Base-by-base conservation (phyloP, 192 early-diverging fungal species). In the Haplosporangium gracile region DNA sequence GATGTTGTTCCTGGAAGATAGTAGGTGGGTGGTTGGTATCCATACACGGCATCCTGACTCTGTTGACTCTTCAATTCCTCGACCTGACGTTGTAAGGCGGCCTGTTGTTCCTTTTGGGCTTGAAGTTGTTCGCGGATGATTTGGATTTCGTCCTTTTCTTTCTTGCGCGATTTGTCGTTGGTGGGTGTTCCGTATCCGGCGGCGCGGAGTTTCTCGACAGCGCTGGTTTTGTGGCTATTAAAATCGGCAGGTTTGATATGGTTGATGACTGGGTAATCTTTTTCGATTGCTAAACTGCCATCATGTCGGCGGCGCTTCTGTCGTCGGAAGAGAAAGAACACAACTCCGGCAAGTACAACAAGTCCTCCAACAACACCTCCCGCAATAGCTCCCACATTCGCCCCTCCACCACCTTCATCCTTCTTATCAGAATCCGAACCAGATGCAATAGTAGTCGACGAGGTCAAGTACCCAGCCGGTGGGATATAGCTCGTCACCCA, bases 371-470 rank as follows among this genome's bases (percentile, higher is more conserved):
- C 79, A 1, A 75, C 68, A 36, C 84, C 84, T 68, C 75, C 84
- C 10, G 72, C 79, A 77, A 86, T 85, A n/a, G 83, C 83, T 24
- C 75, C 84, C 18, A 76, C 79, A 77, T 81, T 86, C 9, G 71
- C 71, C 9, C 83, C 83, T 1, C n/a, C 15, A 22, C 36, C 65
- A 29, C 36, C 29, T 5, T 13, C 15, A 49, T 18, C 49, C 9
- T 13, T n/a, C 1, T 24, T 24, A 32, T 32, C 29, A 32, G 60
- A 11, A 32, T 15, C 60, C 2, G 60, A 32, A 13, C 60, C 60
- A 65, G 29, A 11, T 10, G 55, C 7, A 34, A 0, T 29, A 11
- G 60, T 65, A 11, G 60, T 29, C 29, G 60, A 32, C 11, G 29
- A 29, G 26, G 32, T 34, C 6, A 49, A 5, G 53, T 63, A 63